Conservation (phyloP, 352 stramenopile species). For the Phytophthora uliginosa region DNA sequence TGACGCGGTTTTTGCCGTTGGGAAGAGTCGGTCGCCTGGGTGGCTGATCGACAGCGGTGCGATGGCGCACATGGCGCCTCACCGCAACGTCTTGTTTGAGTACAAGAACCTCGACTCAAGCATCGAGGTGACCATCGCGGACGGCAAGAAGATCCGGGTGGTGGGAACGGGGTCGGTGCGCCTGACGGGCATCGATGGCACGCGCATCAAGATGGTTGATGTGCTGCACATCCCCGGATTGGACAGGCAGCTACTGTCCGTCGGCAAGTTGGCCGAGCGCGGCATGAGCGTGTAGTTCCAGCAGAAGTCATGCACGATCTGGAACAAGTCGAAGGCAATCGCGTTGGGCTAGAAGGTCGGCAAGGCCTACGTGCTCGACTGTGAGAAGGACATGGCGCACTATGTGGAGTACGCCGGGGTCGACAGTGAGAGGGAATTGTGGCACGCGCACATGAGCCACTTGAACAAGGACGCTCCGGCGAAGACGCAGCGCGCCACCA, state of each 20-base stretch:
- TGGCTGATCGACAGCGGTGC: background rate
- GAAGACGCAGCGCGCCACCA: no score
- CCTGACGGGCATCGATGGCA: background rate
- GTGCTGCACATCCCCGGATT: constrained; percentile 36
- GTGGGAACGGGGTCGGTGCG: background rate
- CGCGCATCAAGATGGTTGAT: constrained; percentile 35
- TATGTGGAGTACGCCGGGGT: no score
- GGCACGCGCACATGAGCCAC: no score
- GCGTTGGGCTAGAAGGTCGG: no score
- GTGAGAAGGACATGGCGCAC: no score
- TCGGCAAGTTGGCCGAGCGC: background rate
- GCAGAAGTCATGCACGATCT: no score
- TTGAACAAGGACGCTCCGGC: no score
- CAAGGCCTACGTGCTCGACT: no score
- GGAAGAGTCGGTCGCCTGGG: background rate
- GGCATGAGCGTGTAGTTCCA: no score
- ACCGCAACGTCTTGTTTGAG: background rate
- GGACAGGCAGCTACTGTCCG: background rate
- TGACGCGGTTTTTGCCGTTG: background rate
- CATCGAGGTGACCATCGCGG: background rate
- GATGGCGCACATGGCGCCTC: no score
- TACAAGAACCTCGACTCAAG: background rate
- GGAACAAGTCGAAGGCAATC: no score
- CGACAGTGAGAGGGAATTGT: no score
- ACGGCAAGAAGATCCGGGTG: background rate